phyloP scores from a whole-genome alignment of 495 filamentous ascomycete species.

The Astrocystis sublimbata region DNA sequence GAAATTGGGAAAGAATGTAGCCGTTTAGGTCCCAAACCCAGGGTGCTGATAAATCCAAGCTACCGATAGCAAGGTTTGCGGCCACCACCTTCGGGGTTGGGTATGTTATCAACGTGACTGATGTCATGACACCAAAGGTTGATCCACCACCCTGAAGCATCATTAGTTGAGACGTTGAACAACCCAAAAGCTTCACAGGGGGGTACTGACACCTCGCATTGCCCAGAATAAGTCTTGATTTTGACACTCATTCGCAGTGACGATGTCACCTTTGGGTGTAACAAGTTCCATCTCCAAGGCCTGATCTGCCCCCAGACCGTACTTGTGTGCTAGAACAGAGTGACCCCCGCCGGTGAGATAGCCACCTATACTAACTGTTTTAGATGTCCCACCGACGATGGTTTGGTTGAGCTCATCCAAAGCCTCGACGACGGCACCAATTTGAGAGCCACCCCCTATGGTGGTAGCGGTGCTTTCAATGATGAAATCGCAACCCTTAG shows the following conservation, averaged over 20 bases:
- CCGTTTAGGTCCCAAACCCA: neutral
- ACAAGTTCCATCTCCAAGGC: neutral
- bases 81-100: conserved; percentile 24
- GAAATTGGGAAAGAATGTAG: neutral
- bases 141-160: conserved; percentile 56
- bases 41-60: neutral
- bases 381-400: conserved; percentile 35
- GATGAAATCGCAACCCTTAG: too few species aligned
- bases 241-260: neutral
- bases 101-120: conserved; percentile 49
- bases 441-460: conserved; percentile 35
- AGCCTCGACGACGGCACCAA: conserved; percentile 30
- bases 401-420: conserved; percentile 35
- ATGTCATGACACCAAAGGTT: conserved; percentile 62
- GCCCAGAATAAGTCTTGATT: neutral
- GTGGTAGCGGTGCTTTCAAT: too few species aligned
- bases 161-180: neutral
- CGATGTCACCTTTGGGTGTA: neutral
- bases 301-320: conserved; percentile 61
- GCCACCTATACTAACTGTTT: conserved; percentile 46
- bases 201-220: neutral
- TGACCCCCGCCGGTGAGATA: conserved; percentile 65
- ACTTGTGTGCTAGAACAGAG: conserved; percentile 49
- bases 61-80: neutral
- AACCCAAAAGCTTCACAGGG: neutral